Conservation (phyloP, 208 protist genomes). For the Wallacemonas sp. region DNA sequence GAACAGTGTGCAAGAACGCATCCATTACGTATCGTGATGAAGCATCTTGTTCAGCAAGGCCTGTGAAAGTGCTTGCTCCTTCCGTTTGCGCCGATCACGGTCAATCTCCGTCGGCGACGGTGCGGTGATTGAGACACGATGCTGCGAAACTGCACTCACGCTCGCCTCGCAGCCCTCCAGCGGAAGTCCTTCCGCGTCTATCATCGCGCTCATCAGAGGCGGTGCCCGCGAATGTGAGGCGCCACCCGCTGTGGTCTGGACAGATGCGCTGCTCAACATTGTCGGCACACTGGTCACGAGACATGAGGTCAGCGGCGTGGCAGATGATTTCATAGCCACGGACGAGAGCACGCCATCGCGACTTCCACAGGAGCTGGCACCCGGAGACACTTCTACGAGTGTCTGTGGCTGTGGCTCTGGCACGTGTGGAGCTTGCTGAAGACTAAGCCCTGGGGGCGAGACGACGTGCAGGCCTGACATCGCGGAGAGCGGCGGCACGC, state of each 20-base stretch:
- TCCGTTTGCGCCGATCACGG: slow-evolving; percentile 7
- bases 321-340: no score
- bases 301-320: slow-evolving; percentile 4
- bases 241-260: no score
- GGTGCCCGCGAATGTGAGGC: not conserved
- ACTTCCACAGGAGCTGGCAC: no score
- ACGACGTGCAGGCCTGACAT: no score
- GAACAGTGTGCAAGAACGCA: no score
- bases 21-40: not conserved
- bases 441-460: no score
- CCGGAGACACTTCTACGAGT: no score
- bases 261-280: not conserved
- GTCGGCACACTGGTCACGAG: slow-evolving; percentile 6
- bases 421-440: no score
- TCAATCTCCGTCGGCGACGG: slow-evolving; percentile 13
- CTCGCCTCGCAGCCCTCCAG: slow-evolving; percentile 8
- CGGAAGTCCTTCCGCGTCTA: not conserved
- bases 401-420: no score
- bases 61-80: slow-evolving; percentile 12
- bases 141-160: not conserved
- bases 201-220: not conserved
- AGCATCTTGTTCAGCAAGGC: slow-evolving; percentile 16
- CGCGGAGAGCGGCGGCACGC: no score
- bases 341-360: no score
- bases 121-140: slow-evolving; percentile 9